Evolutionary conservation across 331 rosid genomes (phyloP).

Genomic region (Spiraea crenata): DNA sequence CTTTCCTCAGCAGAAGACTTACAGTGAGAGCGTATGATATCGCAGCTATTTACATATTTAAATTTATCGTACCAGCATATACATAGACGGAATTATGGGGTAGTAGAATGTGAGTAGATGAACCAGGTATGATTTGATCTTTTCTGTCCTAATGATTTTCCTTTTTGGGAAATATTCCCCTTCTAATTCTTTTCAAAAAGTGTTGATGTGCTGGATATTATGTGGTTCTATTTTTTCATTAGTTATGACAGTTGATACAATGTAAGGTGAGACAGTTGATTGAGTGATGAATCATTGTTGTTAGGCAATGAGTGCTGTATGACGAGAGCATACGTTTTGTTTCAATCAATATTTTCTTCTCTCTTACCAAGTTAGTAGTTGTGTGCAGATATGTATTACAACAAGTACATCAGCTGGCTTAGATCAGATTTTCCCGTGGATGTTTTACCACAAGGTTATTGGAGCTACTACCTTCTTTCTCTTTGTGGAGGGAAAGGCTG

Average conservation of each 20-base stretch:
- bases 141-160: not conserved
- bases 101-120: not conserved
- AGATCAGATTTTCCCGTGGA: constrained; percentile 97
- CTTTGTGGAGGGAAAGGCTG: constrained; percentile 97
- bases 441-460: constrained; percentile 93
- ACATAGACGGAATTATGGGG: not conserved
- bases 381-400: constrained; percentile 74
- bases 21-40: not conserved
- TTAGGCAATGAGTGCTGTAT: constrained; percentile 1
- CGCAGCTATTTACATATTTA: not conserved
- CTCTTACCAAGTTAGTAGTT: not conserved
- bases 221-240: not conserved
- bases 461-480: constrained; percentile 79
- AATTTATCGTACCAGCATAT: not conserved
- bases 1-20: not conserved
- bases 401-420: constrained; percentile 92
- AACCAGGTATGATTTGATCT: not conserved
- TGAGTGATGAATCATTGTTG: not conserved
- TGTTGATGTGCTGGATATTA: not conserved
- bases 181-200: not conserved
- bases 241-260: not conserved
- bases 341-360: not conserved
- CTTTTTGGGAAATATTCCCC: not conserved
- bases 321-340: not conserved
- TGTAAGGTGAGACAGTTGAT: not conserved